phyloP scores from a whole-genome alignment of 306 rosid species.

The Clitoria ternatea region DNA sequence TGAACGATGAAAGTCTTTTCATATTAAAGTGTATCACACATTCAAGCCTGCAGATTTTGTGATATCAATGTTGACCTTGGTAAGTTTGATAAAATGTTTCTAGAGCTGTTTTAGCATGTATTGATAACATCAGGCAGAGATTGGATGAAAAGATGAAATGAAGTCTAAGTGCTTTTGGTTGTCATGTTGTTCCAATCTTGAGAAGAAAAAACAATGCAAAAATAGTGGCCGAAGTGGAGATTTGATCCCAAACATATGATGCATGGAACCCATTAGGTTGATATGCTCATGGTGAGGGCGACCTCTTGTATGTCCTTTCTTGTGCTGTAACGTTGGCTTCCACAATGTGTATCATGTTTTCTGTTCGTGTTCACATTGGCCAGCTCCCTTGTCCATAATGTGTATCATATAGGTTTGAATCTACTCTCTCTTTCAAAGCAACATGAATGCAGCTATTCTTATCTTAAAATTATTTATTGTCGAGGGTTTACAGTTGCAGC shows the following conservation, averaged over 20 bases:
- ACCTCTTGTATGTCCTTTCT: background rate
- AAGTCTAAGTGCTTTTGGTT: background rate
- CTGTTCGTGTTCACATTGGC: background rate
- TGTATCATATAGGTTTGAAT: background rate
- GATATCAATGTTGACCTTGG: background rate
- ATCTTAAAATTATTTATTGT: background rate
- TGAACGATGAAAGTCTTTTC: constrained; percentile 11
- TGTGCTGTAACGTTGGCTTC: background rate
- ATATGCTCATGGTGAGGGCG: background rate
- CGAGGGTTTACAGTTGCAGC: background rate
- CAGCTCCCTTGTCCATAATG: background rate
- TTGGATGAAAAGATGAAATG: background rate
- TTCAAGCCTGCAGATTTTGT: background rate
- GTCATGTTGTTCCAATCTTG: background rate
- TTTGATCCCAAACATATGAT: background rate
- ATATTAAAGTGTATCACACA: background rate
- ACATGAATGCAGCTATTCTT: background rate
- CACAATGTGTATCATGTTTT: background rate
- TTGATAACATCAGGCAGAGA: background rate
- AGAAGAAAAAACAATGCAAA: background rate
- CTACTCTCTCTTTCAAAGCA: background rate
- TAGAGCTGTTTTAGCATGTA: constrained; percentile 7
- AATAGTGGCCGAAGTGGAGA: background rate
- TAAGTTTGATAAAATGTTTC: background rate
- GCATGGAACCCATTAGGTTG: background rate